Conservation (phyloP, 192 early-diverging fungal species). For the Rhizoclosmatium sp. region DNA sequence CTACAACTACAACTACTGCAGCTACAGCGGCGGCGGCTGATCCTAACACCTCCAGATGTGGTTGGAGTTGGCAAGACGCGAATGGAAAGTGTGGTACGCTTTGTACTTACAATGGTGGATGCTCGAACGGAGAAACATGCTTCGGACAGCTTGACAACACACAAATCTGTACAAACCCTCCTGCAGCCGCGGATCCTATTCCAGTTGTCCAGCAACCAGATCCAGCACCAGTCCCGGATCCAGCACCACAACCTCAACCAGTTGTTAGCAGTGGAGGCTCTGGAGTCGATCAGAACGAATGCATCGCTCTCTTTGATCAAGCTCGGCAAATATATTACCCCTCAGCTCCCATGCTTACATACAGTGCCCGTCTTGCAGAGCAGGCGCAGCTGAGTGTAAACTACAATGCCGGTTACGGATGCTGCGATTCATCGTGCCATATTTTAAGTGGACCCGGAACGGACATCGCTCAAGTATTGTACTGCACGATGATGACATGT, state of each 20-base stretch:
- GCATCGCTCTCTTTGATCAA: slow-evolving; percentile 8
- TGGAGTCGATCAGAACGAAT: slow-evolving; percentile 8
- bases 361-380: neutral
- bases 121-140: neutral
- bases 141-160: neutral
- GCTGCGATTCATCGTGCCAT: slow-evolving; percentile 32
- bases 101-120: neutral
- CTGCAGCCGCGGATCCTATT: neutral
- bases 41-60: too few relatives aligned
- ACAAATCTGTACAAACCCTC: neutral
- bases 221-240: too few relatives aligned
- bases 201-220: too few relatives aligned
- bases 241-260: neutral
- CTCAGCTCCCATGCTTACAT: neutral
- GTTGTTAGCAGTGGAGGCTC: too few relatives aligned
- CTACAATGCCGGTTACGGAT: slow-evolving; percentile 5
- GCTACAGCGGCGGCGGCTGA: neutral
- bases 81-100: neutral
- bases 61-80: too few relatives aligned
- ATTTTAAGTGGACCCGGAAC: neutral
- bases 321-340: slow-evolving; percentile 4
- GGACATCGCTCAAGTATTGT: slow-evolving; percentile 29
- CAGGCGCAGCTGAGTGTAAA: slow-evolving; percentile 14
- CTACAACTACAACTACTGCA: neutral
- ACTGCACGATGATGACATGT: slow-evolving; percentile 9